Conservation (phyloP, 805 yeast species). For the Kuraishia borneana region DNA sequence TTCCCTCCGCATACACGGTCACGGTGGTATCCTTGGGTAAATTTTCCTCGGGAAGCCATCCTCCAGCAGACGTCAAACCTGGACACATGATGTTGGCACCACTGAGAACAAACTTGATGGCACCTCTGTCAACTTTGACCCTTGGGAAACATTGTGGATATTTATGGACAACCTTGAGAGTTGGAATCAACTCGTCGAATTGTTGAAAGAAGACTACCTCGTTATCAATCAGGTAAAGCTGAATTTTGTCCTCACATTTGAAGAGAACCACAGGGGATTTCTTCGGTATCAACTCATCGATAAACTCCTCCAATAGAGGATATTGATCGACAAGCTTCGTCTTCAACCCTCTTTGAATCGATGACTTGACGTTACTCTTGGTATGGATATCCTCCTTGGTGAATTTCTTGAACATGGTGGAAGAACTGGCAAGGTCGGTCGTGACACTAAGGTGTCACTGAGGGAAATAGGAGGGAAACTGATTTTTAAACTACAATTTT, state of each 20-base stretch:
- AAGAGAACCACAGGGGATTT: constrained; percentile 69
- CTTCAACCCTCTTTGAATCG: constrained; percentile 86
- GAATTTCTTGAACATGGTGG: constrained; percentile 34
- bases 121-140: constrained; percentile 91
- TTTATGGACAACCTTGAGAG: constrained; percentile 64
- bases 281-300: constrained; percentile 81
- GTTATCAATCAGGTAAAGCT: constrained; percentile 60
- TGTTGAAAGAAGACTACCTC: constrained; percentile 74
- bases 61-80: constrained; percentile 82
- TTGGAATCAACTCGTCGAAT: constrained; percentile 69
- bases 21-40: constrained; percentile 62
- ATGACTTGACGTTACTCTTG: constrained; percentile 83
- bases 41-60: constrained; percentile 65
- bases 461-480: too few relatives aligned
- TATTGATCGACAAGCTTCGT: constrained; percentile 62
- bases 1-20: constrained; percentile 83
- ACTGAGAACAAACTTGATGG: constrained; percentile 87
- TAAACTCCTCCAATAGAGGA: constrained; percentile 61
- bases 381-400: constrained; percentile 82
- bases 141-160: constrained; percentile 77
- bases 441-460: too few relatives aligned
- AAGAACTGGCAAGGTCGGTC: too few relatives aligned
- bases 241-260: constrained; percentile 86
- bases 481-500: neutral
- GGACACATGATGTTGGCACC: constrained; percentile 98